Percentiles rank a stretch among this genome's conserved stretches.
Conservation (phyloP, 345 rosid genomes). For the Populus euphratica region DNA sequence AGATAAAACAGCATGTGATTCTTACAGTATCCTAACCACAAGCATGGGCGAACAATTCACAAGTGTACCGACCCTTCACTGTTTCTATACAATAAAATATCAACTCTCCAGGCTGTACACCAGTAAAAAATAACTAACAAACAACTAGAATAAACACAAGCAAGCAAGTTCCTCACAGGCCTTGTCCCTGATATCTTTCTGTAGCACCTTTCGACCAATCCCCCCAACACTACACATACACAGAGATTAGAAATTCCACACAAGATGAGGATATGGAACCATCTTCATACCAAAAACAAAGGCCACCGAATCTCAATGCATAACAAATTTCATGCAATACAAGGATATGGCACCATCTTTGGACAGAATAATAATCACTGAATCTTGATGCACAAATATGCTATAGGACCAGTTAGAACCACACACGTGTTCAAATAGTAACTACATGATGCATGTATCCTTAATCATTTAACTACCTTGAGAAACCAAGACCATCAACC, state of each 20-base stretch:
- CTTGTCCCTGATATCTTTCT: neutral
- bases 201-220: neutral
- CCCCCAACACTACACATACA: neutral
- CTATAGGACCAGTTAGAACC: neutral
- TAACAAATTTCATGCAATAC: no score
- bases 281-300: no score
- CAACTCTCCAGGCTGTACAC: neutral
- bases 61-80: neutral
- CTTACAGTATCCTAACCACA: neutral
- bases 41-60: neutral
- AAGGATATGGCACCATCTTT: neutral
- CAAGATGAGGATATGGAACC: neutral
- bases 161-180: no score
- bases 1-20: neutral
- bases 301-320: no score
- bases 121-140: no score
- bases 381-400: neutral
- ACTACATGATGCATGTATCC: neutral
- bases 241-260: neutral
- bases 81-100: neutral
- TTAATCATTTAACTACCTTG: conserved; percentile 45
- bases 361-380: neutral
- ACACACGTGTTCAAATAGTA: neutral
- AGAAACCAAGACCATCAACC: conserved; percentile 83
- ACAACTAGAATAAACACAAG: no score